phyloP scores from a whole-genome alignment of 352 stramenopile species.

The Thraustochytrium sp. region DNA sequence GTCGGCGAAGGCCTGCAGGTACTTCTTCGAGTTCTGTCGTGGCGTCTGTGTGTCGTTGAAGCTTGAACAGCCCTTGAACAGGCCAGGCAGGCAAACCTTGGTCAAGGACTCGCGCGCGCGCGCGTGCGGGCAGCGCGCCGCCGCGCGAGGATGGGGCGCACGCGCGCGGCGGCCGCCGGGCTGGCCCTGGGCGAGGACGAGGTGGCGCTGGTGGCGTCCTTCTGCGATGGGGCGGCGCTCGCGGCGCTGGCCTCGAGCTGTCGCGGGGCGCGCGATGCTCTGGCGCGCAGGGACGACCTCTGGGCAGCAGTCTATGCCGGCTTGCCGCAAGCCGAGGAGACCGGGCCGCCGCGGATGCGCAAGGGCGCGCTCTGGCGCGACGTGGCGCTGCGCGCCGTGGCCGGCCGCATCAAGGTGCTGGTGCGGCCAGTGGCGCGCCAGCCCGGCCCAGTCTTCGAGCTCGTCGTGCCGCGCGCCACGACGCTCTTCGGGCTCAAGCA shows the following conservation, averaged over 20 bases:
- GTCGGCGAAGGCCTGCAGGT: too few species aligned
- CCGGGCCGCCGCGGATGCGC: neutral
- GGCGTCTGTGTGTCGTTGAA: too few species aligned
- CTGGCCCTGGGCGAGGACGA: neutral
- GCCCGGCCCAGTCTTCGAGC: neutral
- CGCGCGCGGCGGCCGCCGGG: too few species aligned
- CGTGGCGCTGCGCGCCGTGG: neutral
- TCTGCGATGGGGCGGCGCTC: neutral
- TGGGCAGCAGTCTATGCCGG: neutral
- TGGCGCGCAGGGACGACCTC: neutral
- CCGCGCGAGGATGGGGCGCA: too few species aligned
- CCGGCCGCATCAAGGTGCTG: neutral
- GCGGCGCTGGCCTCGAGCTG: neutral
- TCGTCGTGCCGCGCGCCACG: neutral
- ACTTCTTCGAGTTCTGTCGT: too few species aligned
- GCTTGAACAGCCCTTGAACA: too few species aligned
- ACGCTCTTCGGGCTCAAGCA: conserved; percentile 40
- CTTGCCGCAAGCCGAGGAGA: neutral
- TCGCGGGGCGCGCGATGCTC: neutral
- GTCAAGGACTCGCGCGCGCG: too few species aligned
- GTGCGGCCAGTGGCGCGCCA: neutral
- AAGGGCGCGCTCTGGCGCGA: neutral
- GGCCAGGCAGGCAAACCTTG: too few species aligned
- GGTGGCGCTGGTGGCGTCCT: neutral
- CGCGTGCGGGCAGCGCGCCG: too few species aligned